A percentile compares a stretch with the other conserved stretches of the same genome.
Conservation (phyloP, 352 stramenopile genomes). For the Phytophthora litchii region DNA sequence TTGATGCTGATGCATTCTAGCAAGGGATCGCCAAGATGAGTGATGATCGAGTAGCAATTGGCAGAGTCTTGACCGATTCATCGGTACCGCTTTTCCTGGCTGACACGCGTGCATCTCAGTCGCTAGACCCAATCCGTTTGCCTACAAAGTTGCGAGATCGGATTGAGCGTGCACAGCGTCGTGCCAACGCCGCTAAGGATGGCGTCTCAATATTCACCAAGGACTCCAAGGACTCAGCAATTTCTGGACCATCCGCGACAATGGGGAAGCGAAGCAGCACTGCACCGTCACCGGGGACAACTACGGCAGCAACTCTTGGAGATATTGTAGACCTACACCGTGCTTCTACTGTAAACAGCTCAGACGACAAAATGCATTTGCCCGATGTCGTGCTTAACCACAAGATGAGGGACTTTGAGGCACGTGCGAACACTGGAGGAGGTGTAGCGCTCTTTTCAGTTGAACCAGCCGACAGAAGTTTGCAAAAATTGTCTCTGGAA, state of each 20-base stretch:
- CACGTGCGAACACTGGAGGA: conserved; percentile 49
- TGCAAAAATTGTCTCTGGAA: conserved; percentile 64
- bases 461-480: conserved; percentile 58
- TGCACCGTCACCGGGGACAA: conserved; percentile 8
- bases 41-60: conserved; percentile 19
- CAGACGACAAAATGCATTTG: conserved; percentile 52
- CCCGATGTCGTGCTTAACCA: conserved; percentile 75
- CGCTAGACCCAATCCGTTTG: conserved; percentile 61
- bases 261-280: conserved; percentile 13
- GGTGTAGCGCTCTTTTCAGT: conserved; percentile 46
- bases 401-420: conserved; percentile 85
- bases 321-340: conserved; percentile 7
- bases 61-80: conserved; percentile 8
- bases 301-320: conserved; percentile 2
- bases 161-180: conserved; percentile 64
- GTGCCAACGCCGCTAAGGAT: conserved; percentile 71
- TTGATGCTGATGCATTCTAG: conserved; percentile 4
- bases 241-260: conserved; percentile 1
- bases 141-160: conserved; percentile 67
- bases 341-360: conserved; percentile 9
- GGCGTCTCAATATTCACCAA: conserved; percentile 67
- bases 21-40: conserved; percentile 6
- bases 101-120: conserved; percentile 65
- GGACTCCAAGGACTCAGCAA: conserved; percentile 27
- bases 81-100: conserved; percentile 29